Percentiles rank a stretch among this genome's conserved stretches.
Evolutionary conservation across 2,329 filamentous ascomycete genomes (phyloP).

Genomic region (Trichoderma koningiopsis): DNA sequence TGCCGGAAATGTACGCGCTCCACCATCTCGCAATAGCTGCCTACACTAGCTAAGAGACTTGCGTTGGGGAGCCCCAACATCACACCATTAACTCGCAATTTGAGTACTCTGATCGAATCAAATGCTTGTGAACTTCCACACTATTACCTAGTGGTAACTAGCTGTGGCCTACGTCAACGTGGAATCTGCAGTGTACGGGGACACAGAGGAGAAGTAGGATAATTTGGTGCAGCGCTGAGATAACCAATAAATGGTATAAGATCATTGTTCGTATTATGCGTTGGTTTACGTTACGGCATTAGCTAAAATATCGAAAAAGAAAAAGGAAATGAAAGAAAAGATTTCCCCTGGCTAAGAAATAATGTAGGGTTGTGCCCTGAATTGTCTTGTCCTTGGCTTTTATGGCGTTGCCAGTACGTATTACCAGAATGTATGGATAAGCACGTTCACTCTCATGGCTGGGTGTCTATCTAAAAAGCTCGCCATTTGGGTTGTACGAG

Average conservation of each 20-base stretch:
- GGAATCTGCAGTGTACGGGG: background rate
- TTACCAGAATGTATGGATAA: background rate
- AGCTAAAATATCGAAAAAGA: no score
- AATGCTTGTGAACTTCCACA: background rate
- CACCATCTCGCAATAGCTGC: background rate
- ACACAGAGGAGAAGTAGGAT: background rate
- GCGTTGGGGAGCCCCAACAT: background rate
- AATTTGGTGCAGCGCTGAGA: background rate
- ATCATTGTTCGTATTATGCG: background rate
- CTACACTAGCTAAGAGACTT: background rate
- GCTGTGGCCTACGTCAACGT: background rate
- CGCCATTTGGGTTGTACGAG: background rate
- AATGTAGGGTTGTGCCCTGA: background rate
- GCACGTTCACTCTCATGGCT: background rate
- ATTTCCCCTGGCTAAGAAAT: background rate
- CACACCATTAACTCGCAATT: background rate
- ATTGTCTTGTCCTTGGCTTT: background rate
- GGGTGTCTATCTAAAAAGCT: background rate
- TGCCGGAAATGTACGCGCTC: background rate
- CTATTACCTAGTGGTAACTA: background rate
- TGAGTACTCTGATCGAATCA: background rate
- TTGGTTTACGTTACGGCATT: background rate
- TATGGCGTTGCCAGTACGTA: background rate
- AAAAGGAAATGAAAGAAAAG: background rate
- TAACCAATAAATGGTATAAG: background rate